Base-by-base conservation (phyloP, 768 basidiomycete genomes). In the Kwoniella dejecticola region DNA sequence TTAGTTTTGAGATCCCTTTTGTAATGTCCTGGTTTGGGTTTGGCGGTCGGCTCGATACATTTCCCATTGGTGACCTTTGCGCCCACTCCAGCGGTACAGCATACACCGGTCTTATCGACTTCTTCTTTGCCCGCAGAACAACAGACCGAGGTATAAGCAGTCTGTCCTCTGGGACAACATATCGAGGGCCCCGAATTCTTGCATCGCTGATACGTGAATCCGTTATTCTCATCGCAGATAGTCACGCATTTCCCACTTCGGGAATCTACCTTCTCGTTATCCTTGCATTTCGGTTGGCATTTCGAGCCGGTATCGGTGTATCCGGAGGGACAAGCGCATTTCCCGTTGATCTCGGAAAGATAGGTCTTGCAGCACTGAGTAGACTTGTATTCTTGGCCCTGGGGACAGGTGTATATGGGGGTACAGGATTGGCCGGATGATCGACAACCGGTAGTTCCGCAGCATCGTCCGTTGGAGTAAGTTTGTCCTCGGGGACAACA, bases 401-500 rank as follows among this genome's bases (percentile, higher is more conserved):
- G 48, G 4, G 54, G 36, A 45, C 69, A 70, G 21, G 47, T 38
- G 31, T 62, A 52, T 40, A 54, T 52, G 15, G 72, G 72, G 1
- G 57, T 63, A 56, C 72, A 74, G 49, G 44, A 41, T 5, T 44
- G n/a, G 29, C 67, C 64, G 12, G 31, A 27, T 23, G 62, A 61
- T 29, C 26, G 40, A 54, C 63, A 70, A 17, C 72, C 72, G 27
- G 46, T 54, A 10, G 61, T 29, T 33, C 68, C 70, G 48, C 72
- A 74, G 50, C 75, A 76, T 33, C 64, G 45, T 46, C 66, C 67
- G 53, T 66, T 70, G 26, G 46, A 40, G 57, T 74, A 72, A 8
- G 67, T 69, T 52, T 72, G 64, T 27, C 72, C 72, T 33, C 65
- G 58, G n/a, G 72, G 63, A 53, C 75, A 76, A 50, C 69, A 74